Evolutionary conservation across 2,329 filamentous ascomycete genomes (phyloP).

Genomic region (Phyllosticta citrichinensis): DNA sequence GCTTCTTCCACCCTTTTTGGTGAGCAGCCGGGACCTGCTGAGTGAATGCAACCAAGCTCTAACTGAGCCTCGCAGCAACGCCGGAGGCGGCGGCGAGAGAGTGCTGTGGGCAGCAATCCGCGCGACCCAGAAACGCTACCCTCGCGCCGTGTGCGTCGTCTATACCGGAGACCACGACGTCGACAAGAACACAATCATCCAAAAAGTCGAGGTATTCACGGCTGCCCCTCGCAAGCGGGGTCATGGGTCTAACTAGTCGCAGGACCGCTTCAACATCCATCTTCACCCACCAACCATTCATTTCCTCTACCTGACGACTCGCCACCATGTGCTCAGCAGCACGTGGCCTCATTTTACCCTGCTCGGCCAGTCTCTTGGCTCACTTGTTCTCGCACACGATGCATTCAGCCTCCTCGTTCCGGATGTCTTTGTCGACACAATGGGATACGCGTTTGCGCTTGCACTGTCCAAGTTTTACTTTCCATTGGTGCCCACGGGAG

Average conservation of each 20-base stretch:
- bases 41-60: constrained; percentile 14
- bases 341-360: constrained; percentile 91
- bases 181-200: constrained; percentile 67
- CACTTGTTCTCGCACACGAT: constrained; percentile 78
- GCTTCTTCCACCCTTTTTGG: constrained; percentile 98
- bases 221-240: not conserved
- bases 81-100: constrained; percentile 87
- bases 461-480: constrained; percentile 78
- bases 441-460: constrained; percentile 91
- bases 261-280: constrained; percentile 76
- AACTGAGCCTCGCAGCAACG: constrained; percentile 56
- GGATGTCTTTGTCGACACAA: constrained; percentile 92
- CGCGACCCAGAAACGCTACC: constrained; percentile 81
- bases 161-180: constrained; percentile 94
- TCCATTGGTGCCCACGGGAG: constrained; percentile 67
- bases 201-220: constrained; percentile 56
- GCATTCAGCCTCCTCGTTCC: constrained; percentile 86
- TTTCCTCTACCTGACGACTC: constrained; percentile 84
- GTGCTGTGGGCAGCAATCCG: constrained; percentile 94
- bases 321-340: constrained; percentile 74
- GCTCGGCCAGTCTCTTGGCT: constrained; percentile 86
- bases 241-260: not conserved
- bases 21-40: constrained; percentile 27
- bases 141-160: constrained; percentile 77
- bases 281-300: constrained; percentile 73